These are phyloP conservation scores for Baorangia bicolor DNA, from an alignment of 768 basidiomycete genomes.

Conservation along the genomic window DNA sequence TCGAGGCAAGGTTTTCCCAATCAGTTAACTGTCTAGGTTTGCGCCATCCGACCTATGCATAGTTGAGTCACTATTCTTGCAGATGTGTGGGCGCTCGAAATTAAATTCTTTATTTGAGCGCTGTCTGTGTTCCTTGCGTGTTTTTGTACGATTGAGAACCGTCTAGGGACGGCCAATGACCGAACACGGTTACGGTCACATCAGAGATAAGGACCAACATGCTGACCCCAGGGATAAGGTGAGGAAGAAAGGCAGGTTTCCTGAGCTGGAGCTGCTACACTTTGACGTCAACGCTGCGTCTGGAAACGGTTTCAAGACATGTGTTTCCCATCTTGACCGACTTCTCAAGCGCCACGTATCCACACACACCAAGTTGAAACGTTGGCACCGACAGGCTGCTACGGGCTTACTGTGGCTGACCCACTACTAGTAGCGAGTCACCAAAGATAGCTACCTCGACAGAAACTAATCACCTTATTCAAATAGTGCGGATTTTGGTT, in stretches of 20 bases:
- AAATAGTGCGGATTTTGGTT: too few species aligned
- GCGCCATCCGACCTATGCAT: background rate
- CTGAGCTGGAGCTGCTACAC: background rate
- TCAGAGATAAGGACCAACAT: background rate
- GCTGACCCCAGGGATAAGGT: background rate
- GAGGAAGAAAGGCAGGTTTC: background rate
- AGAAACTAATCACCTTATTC: too few species aligned
- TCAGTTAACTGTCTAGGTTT: conserved; percentile 5
- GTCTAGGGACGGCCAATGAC: background rate
- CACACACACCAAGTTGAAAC: too few species aligned
- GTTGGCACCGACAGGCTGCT: too few species aligned
- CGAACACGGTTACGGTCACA: background rate
- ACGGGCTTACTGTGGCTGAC: background rate
- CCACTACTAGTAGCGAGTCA: too few species aligned
- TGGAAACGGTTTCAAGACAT: background rate
- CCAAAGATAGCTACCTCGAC: too few species aligned
- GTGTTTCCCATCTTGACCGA: too few species aligned
- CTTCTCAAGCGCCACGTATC: too few species aligned
- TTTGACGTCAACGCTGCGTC: background rate
- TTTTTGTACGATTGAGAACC: background rate
- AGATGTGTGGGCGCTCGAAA: background rate
- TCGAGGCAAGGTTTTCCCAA: conserved; percentile 20
- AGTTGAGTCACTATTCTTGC: background rate
- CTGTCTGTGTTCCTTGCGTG: background rate
- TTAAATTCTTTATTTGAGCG: background rate